Percentiles rank a stretch among this genome's conserved stretches.
Conservation (phyloP, 169 alveolate genomes). For the Eimeria tenella region DNA sequence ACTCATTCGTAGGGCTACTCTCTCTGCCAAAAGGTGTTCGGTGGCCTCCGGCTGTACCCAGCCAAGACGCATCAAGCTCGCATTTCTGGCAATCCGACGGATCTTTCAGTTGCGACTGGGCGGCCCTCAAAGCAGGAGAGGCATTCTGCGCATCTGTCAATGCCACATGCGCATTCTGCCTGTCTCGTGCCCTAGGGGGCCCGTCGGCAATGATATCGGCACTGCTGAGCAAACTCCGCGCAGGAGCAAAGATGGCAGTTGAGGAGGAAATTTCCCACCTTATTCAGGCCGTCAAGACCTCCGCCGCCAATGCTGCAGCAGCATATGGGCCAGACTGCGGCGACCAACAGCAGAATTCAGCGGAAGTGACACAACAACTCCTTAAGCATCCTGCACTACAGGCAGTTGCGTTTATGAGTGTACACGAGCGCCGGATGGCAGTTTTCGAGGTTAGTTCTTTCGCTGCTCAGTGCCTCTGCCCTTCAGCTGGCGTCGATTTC, state of each 20-base stretch:
- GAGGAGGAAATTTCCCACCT: constrained; percentile 47
- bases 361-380: constrained; percentile 35
- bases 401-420: constrained; percentile 66
- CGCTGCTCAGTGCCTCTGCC: not conserved
- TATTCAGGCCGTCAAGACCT: constrained; percentile 15
- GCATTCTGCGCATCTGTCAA: constrained; percentile 57
- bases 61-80: not conserved
- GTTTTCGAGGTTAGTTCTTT: constrained; percentile 43
- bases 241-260: constrained; percentile 50
- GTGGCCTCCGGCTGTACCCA: constrained; percentile 47
- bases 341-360: not conserved
- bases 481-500: no score
- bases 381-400: constrained; percentile 69
- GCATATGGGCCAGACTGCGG: not conserved
- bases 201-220: constrained; percentile 42
- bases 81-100: constrained; percentile 55
- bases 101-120: constrained; percentile 70
- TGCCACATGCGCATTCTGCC: constrained; percentile 34
- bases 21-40: constrained; percentile 21
- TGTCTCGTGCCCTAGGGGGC: constrained; percentile 66
- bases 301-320: not conserved
- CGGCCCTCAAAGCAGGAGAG: constrained; percentile 58
- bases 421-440: constrained; percentile 72
- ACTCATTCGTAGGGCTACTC: not conserved
- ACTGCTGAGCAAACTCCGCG: constrained; percentile 57